These are phyloP conservation scores for Dryas alaskensis DNA, from an alignment of 306 rosid genomes.

Conservation along the genomic window DNA sequence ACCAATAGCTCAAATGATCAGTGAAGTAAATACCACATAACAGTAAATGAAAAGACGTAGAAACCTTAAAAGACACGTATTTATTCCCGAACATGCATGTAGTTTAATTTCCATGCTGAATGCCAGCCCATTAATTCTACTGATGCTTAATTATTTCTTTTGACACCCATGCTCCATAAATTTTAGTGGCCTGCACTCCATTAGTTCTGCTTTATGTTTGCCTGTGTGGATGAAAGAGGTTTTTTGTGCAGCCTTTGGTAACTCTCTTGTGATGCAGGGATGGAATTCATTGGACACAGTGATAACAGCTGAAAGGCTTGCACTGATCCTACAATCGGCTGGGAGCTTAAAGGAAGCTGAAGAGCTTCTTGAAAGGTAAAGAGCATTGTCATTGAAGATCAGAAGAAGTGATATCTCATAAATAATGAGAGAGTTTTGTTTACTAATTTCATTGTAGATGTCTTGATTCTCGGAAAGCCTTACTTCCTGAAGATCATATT, in stretches of 20 bases:
- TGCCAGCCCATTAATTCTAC: too few relatives aligned
- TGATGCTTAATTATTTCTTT: too few relatives aligned
- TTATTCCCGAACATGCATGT: too few relatives aligned
- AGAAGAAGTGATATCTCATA: not conserved
- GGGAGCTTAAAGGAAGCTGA: slow-evolving; percentile 57
- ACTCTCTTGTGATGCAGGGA: slow-evolving; percentile 48
- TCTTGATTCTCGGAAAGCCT: slow-evolving; percentile 56
- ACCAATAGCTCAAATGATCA: too few relatives aligned
- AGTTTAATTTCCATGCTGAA: too few relatives aligned
- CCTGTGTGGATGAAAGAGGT: slow-evolving; percentile 2
- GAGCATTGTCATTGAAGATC: not conserved
- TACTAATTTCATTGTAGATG: slow-evolving; percentile 44
- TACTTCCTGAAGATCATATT: slow-evolving; percentile 65
- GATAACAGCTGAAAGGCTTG: slow-evolving; percentile 72
- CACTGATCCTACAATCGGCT: slow-evolving; percentile 59
- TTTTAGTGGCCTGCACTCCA: too few relatives aligned
- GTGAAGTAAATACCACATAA: too few relatives aligned
- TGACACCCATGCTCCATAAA: not conserved
- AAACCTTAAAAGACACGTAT: too few relatives aligned
- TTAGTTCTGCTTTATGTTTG: not conserved
- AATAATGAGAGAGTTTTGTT: not conserved
- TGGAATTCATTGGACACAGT: slow-evolving; percentile 78
- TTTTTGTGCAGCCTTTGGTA: not conserved
- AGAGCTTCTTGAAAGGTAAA: slow-evolving; percentile 87
- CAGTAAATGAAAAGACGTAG: too few relatives aligned